A percentile compares a stretch with the other conserved stretches of the same genome.
Conservation (phyloP, 2,329 filamentous ascomycete species). For the Ascochyta fabae region DNA sequence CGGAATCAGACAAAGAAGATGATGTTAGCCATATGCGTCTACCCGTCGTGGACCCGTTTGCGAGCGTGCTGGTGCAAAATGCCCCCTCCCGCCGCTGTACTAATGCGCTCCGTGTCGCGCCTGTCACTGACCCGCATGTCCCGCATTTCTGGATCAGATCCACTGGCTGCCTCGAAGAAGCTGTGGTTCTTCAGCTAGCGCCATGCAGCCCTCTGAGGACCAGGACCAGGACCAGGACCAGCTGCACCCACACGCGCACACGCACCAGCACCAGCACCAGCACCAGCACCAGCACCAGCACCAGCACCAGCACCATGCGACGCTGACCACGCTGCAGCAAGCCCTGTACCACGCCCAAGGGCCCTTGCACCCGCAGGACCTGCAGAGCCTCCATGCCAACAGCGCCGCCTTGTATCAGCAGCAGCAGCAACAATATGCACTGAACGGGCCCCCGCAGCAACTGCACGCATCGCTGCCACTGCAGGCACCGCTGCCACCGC, state of each 20-base stretch:
- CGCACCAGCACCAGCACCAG: not conserved
- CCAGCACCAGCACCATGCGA: slow-evolving; percentile 21
- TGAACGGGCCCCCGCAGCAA: slow-evolving; percentile 28
- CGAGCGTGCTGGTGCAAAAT: slow-evolving; percentile 7
- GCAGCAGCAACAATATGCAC: slow-evolving; percentile 24
- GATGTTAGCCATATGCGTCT: slow-evolving; percentile 17
- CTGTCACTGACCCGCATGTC: slow-evolving; percentile 2
- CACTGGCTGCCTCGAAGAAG: slow-evolving; percentile 5
- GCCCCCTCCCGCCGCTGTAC: slow-evolving; percentile 12
- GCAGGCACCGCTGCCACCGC: not conserved
- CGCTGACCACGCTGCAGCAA: slow-evolving; percentile 25
- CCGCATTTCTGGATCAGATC: slow-evolving; percentile 15
- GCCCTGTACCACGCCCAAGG: slow-evolving; percentile 27
- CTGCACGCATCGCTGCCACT: not conserved
- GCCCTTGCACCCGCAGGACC: slow-evolving; percentile 34
- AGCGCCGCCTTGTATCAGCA: slow-evolving; percentile 34
- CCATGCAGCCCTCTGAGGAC: slow-evolving; percentile 19
- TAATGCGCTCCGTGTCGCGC: slow-evolving; percentile 9
- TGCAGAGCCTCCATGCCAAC: slow-evolving; percentile 50
- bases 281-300: slow-evolving; percentile 6
- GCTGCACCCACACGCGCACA: slow-evolving; percentile 27
- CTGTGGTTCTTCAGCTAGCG: slow-evolving; percentile 19
- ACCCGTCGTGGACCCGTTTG: slow-evolving; percentile 7
- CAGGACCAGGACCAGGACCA: not conserved
- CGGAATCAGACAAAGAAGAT: slow-evolving; percentile 37